A percentile compares a stretch with the other conserved stretches of the same genome.
These are phyloP conservation scores for Cyclocybe aegerita DNA, from an alignment of 768 basidiomycete genomes.

Conservation along the genomic window DNA sequence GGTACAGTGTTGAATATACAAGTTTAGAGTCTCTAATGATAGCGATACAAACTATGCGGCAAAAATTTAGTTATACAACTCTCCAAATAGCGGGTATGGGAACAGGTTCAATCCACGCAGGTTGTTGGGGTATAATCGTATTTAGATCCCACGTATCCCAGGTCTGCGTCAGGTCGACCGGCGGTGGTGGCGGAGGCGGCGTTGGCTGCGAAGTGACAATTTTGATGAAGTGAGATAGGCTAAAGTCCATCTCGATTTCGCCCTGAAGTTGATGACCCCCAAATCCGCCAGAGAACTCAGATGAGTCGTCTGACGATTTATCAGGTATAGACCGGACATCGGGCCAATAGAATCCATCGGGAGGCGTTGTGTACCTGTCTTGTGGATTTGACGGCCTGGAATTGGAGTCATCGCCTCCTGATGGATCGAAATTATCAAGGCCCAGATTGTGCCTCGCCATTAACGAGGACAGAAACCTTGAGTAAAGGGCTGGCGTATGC, in stretches of 20 bases:
- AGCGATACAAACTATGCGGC: no score
- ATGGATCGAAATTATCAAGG: slow-evolving; percentile 2
- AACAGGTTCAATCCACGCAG: no score
- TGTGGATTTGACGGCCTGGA: slow-evolving; percentile 2
- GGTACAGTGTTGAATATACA: no score
- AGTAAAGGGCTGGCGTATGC: slow-evolving; percentile 58
- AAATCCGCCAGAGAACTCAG: slow-evolving; percentile 1
- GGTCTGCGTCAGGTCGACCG: slow-evolving; percentile 4
- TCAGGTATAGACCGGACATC: slow-evolving; percentile 28
- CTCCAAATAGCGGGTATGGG: no score
- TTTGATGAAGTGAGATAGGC: slow-evolving; percentile 43
- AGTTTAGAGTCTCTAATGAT: no score
- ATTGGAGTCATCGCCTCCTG: slow-evolving; percentile 1
- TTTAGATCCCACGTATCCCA: slow-evolving; percentile 12
- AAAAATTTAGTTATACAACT: no score
- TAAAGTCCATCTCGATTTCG: slow-evolving; percentile 47
- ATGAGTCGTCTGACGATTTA: slow-evolving; percentile 3
- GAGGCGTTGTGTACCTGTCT: slow-evolving; percentile 21
- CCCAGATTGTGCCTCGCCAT: slow-evolving; percentile 35
- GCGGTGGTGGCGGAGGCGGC: slow-evolving; percentile 13
- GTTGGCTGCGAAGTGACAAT: slow-evolving; percentile 26
- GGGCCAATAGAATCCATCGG: slow-evolving; percentile 42
- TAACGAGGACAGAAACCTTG: slow-evolving; percentile 51
- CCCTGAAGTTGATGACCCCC: slow-evolving; percentile 12
- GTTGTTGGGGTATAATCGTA: neutral